Evolutionary conservation across 2,329 filamentous ascomycete genomes (phyloP), one percentile per base, ranked within the genome.

Genomic region (Myriangium duriaei): DNA sequence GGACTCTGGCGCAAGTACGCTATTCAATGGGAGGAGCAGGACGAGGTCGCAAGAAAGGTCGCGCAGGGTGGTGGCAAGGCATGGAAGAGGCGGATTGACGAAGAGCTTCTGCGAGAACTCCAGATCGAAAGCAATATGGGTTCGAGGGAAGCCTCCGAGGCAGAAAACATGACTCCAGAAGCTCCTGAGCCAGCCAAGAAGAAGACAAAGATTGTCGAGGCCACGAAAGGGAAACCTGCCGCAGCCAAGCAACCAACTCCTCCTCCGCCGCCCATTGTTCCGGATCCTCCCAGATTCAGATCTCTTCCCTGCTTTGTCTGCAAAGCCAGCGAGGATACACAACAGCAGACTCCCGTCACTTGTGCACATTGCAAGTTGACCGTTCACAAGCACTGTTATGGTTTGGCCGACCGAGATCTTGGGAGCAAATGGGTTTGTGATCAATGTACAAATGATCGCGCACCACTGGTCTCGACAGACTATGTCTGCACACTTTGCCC

Each of bases 401-500:
- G 91, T n/a, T 70, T 96, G 19, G 75, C 79, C 32, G 76, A 79
- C 34, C 61, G 60, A 40, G 50, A 53, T 3, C 39, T 52, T 6
- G 38, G 37, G 19, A 72, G 70, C 31, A 93, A 93, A 59, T 98
- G 91, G 91, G 74, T 80, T 29, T 98, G 91, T 58, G 91, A 96
- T 60, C 93, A 87, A 73, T 98, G 91, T 59, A 69, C 77, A 26
- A 98, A 98, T 53, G 91, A 98, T 55, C 85, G 86, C 56, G 88
- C 80, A 51, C 86, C 88, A 4, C 78, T 84, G 47, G 79, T 93
- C 31, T 95, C 91, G n/a, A 88, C 92, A 41, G 77, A 81, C 53
- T 96, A 96, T 59, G 82, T 88, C 62, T 98, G 91, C 59, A 80
- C 93, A 34, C 67, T 98, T 21, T 98, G 91, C 54, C 83, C 91